Base-by-base conservation (phyloP, 75 land plant genomes). In the Ceratopteris richardii region DNA sequence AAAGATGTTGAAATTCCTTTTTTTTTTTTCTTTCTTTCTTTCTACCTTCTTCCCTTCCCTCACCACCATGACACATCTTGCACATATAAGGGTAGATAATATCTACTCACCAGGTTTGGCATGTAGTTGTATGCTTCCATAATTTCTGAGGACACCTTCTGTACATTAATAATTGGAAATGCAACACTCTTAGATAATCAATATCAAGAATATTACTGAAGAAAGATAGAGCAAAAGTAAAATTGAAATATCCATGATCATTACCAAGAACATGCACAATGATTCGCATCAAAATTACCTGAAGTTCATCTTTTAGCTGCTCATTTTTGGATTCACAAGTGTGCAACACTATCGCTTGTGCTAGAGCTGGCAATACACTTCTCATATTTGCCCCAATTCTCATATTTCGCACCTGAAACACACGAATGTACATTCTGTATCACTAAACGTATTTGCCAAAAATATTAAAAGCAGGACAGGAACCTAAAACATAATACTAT, bases 331-430 rank as follows among this genome's bases (percentile, higher is more conserved):
- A 4, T 19, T 29, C 19, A 30, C 3, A 66, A 31, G 51, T 37
- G 24, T 83, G 77, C 54, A 93, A 48, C 22, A 77, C 80, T 30
- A 81, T 73, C 29, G 98, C 98, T 55, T 94, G 87, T 44, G 96
- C 87, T 58, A 94, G 61, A 50, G 98, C 80, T 46, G 90, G 85
- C 41, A 94, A 55, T 44, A 89, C 77, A n/a, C 97, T 90, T 72
- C 77, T 80, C 84, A 94, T 83, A 91, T 83, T 94, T 19, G 91
- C 98, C 28, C 98, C 98, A 71, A 94, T 94, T 13, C 98, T 80
- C 80, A 94, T 74, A 68, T 94, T 94, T 53, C 82, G 69, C 12
- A 94, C 96, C 98, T 94, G 62, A 36, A 41, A 40, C 30, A 17
- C 2, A 20, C 16, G 4, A 2, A 9, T 9, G 14, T 9, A 14